phyloP scores from a whole-genome alignment of 169 alveolate species.

The Plasmodium yoelii region DNA sequence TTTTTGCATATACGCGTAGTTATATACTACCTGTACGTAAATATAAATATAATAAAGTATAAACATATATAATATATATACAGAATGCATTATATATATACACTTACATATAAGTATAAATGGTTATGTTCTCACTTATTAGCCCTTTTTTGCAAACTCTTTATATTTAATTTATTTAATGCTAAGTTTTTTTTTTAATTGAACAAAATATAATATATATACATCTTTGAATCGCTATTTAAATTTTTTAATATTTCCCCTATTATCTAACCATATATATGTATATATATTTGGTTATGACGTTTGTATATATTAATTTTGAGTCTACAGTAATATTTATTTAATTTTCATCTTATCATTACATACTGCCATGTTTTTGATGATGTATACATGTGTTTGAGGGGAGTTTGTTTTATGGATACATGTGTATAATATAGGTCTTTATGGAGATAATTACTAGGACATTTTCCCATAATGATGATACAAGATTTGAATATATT shows the following conservation, averaged over 20 bases:
- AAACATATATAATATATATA: background rate
- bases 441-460: no score
- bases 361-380: no score
- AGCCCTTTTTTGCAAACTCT: no score
- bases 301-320: background rate
- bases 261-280: background rate
- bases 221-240: background rate
- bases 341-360: background rate
- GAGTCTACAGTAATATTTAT: constrained; percentile 11
- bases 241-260: background rate
- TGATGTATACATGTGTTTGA: no score
- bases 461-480: no score
- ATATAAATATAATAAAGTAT: background rate
- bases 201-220: background rate
- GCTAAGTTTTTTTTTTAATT: constrained; percentile 8
- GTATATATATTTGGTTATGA: background rate
- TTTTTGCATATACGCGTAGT: background rate
- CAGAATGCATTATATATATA: background rate
- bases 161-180: no score
- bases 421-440: no score
- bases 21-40: constrained; percentile 1
- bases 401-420: no score
- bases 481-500: no score
- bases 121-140: no score
- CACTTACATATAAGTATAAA: no score